Conservation (phyloP, 441 rosid genomes). For the Aleurites moluccanus region DNA sequence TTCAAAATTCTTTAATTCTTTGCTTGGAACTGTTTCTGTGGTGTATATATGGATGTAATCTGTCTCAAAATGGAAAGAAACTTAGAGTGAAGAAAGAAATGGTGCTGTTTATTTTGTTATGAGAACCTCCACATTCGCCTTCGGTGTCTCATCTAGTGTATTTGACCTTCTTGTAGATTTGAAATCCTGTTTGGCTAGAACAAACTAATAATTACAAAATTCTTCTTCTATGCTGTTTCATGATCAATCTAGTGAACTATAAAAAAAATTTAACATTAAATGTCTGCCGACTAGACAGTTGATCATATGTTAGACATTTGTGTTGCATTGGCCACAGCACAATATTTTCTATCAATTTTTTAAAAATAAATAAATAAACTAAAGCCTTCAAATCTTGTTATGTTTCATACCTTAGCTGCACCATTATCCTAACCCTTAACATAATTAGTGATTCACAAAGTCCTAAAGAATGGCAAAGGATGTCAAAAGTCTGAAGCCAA, state of each 20-base stretch:
- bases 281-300: not conserved
- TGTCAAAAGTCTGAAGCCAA: not conserved
- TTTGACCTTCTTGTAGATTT: not conserved
- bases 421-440: not conserved
- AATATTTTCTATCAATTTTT: not conserved
- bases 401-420: not conserved
- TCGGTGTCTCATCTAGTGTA: not conserved
- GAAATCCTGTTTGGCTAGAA: not conserved
- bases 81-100: not conserved
- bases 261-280: not conserved
- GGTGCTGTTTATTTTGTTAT: not conserved
- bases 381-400: not conserved
- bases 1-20: not conserved
- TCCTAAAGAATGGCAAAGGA: not conserved
- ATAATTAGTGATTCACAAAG: not conserved
- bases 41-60: not conserved
- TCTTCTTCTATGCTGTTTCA: not conserved
- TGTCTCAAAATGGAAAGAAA: not conserved
- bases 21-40: not conserved
- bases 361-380: not conserved
- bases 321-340: not conserved
- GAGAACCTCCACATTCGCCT: not conserved
- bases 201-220: not conserved
- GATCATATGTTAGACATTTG: not conserved
- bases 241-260: not conserved